These are phyloP conservation scores for Polyporus tsugae DNA, from an alignment of 1,284 basidiomycete species.

Conservation along the genomic window DNA sequence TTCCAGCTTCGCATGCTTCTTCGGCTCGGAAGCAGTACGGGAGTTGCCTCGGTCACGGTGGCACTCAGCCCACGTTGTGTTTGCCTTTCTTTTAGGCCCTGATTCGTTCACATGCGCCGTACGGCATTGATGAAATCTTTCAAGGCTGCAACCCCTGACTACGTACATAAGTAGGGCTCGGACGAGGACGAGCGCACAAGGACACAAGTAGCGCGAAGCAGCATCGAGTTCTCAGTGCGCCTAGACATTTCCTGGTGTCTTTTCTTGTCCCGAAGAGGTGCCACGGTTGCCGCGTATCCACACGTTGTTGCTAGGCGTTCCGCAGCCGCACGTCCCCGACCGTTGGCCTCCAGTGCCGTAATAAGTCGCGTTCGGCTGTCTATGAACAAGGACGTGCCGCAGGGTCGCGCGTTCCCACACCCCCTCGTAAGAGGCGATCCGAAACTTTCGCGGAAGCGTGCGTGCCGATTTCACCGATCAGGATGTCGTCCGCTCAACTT, in stretches of 20 bases:
- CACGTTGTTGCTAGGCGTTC: not conserved
- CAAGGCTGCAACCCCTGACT: slow-evolving; percentile 11
- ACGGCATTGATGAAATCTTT: slow-evolving; percentile 5
- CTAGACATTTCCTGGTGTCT: not conserved
- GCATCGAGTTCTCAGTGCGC: not conserved
- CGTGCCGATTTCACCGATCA: slow-evolving; percentile 1
- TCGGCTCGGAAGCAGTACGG: slow-evolving; percentile 14
- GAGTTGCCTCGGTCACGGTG: not conserved
- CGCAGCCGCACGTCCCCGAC: not conserved
- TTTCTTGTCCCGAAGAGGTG: not conserved
- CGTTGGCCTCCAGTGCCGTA: slow-evolving; percentile 2
- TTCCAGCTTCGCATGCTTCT: slow-evolving; percentile 16
- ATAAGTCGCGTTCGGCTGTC: slow-evolving; percentile 4
- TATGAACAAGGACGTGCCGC: not conserved
- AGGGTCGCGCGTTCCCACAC: not conserved
- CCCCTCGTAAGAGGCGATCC: not conserved
- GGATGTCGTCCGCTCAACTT: slow-evolving; percentile 1
- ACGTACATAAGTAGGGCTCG: not conserved
- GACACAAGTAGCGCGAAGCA: not conserved
- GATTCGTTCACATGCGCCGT: slow-evolving; percentile 7
- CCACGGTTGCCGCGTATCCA: slow-evolving; percentile 3
- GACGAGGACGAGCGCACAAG: not conserved
- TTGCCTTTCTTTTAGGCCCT: slow-evolving; percentile 14
- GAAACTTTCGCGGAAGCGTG: slow-evolving; percentile 5
- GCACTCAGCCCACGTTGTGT: slow-evolving; percentile 16